These are phyloP conservation scores for Serpula lacrymans DNA, from an alignment of 768 basidiomycete genomes.

Conservation along the genomic window DNA sequence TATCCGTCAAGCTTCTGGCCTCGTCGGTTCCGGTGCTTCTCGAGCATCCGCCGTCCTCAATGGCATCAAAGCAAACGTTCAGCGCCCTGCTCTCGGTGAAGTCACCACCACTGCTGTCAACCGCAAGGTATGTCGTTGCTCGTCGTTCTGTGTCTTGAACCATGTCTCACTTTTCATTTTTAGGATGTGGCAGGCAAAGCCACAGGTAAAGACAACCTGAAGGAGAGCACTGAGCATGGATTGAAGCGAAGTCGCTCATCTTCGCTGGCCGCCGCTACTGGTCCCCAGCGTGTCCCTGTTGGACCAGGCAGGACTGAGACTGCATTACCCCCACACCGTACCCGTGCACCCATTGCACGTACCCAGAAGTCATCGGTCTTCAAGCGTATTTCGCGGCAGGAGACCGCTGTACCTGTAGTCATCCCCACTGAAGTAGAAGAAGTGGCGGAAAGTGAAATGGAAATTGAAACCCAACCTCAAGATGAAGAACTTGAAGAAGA, in stretches of 20 bases:
- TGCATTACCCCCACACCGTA: slow-evolving; percentile 40
- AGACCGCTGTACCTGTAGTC: slow-evolving; percentile 41
- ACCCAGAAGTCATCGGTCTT: slow-evolving; percentile 29
- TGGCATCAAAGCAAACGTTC: slow-evolving; percentile 50
- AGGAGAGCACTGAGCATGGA: slow-evolving; percentile 53
- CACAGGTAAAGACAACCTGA: slow-evolving; percentile 52
- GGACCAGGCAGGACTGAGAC: slow-evolving; percentile 53
- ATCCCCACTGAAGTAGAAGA: slow-evolving; percentile 37
- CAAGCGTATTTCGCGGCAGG: slow-evolving; percentile 40
- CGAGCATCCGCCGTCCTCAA: slow-evolving; percentile 43
- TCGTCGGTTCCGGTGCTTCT: slow-evolving; percentile 41
- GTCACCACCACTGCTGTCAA: slow-evolving; percentile 78
- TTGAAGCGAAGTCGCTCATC: slow-evolving; percentile 60
- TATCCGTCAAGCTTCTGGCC: slow-evolving; percentile 57
- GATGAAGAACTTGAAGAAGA: slow-evolving; percentile 39
- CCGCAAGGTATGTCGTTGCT: slow-evolving; percentile 54
- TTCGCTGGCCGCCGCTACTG: slow-evolving; percentile 59
- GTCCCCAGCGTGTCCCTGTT: slow-evolving; percentile 66
- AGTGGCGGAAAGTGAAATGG: slow-evolving; percentile 59
- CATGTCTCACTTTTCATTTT: slow-evolving; percentile 8
- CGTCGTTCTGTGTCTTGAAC: slow-evolving; percentile 5
- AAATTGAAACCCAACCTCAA: slow-evolving; percentile 43
- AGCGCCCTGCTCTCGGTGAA: slow-evolving; percentile 76
- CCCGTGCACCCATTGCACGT: slow-evolving; percentile 19
- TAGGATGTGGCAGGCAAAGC: slow-evolving; percentile 50